Percentiles rank a stretch among this genome's conserved stretches.
Conservation (phyloP, 352 stramenopile genomes). For the Pythium myriotylum region DNA sequence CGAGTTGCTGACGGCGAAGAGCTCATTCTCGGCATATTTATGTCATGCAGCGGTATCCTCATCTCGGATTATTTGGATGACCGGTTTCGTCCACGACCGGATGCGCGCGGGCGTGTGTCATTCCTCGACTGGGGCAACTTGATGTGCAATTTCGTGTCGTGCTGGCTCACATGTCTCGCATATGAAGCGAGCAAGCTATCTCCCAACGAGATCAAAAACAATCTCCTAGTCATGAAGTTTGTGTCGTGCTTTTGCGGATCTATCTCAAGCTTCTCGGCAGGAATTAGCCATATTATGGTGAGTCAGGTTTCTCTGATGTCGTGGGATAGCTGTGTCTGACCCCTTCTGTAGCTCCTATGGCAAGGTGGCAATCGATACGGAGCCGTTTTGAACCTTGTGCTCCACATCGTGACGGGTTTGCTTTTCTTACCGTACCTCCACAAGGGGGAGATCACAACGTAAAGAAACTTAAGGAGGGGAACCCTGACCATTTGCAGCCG, state of each 20-base stretch:
- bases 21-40: slow-evolving; percentile 43
- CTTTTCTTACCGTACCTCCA: slow-evolving; percentile 40
- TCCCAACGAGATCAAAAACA: slow-evolving; percentile 31
- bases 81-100: slow-evolving; percentile 19
- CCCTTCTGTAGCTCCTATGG: slow-evolving; percentile 26
- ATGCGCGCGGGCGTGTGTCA: slow-evolving; percentile 20
- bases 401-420: slow-evolving; percentile 33
- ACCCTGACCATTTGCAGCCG: too few species aligned
- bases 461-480: too few species aligned
- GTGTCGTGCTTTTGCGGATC: slow-evolving; percentile 48
- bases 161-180: slow-evolving; percentile 34
- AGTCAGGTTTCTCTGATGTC: background rate
- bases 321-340: too few species aligned
- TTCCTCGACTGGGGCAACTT: slow-evolving; percentile 42
- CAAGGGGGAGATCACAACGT: slow-evolving; percentile 20
- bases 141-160: slow-evolving; percentile 42
- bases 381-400: slow-evolving; percentile 27
- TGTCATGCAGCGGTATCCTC: slow-evolving; percentile 41
- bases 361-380: slow-evolving; percentile 26
- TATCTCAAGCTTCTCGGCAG: slow-evolving; percentile 36
- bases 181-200: slow-evolving; percentile 38
- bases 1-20: slow-evolving; percentile 41
- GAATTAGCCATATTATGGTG: slow-evolving; percentile 41
- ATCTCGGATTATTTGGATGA: slow-evolving; percentile 31
- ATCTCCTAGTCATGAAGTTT: slow-evolving; percentile 45